phyloP scores from a whole-genome alignment of 2,329 filamentous ascomycete genomes.

The Paracorniculantispora psalliotae region DNA sequence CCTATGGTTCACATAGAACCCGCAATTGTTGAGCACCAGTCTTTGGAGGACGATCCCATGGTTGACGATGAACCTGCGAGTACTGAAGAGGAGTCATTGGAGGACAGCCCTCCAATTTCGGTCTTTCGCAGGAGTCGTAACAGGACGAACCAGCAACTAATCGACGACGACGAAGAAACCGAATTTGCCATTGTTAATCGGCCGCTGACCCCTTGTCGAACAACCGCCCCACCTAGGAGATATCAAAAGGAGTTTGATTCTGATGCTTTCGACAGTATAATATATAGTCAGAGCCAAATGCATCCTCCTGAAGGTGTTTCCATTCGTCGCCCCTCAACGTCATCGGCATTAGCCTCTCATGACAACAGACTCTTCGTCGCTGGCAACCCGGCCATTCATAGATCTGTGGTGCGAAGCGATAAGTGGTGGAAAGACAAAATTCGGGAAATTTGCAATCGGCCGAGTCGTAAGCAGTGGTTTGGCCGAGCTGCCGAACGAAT shows the following conservation, averaged over 20 bases:
- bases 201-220: not conserved
- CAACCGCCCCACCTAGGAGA: not conserved
- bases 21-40: too few species aligned
- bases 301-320: constrained; percentile 1
- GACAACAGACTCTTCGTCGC: constrained; percentile 36
- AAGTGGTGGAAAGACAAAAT: constrained; percentile 45
- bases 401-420: constrained; percentile 36
- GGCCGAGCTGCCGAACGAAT: constrained; percentile 39
- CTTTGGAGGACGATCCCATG: too few species aligned
- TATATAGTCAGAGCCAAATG: constrained; percentile 14
- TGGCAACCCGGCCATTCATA: constrained; percentile 48
- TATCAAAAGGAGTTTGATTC: constrained; percentile 13
- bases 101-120: not conserved
- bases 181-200: not conserved
- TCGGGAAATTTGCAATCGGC: constrained; percentile 44
- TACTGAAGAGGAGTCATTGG: not conserved
- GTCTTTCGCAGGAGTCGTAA: not conserved
- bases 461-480: constrained; percentile 46
- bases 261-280: constrained; percentile 16
- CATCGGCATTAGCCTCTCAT: constrained; percentile 1
- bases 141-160: not conserved
- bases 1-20: too few species aligned
- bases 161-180: not conserved
- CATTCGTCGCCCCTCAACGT: not conserved
- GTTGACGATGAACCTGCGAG: not conserved